A percentile compares a stretch with the other conserved stretches of the same genome.
Evolutionary conservation across 768 basidiomycete species (phyloP).

Genomic region (Royoungia palumana): DNA sequence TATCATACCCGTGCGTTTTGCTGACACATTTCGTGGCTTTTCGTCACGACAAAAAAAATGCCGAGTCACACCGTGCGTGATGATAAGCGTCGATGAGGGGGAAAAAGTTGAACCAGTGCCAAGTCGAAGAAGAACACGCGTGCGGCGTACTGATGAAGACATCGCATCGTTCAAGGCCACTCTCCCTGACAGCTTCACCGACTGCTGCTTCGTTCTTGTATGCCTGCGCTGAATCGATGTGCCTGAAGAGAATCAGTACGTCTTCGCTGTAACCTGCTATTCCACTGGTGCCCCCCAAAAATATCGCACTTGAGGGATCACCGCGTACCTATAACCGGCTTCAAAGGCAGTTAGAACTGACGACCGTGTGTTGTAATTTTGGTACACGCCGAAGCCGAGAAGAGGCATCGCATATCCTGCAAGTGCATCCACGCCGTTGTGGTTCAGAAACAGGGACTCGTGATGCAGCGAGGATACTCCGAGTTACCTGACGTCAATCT

Average conservation of each 20-base stretch:
- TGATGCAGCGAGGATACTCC: slow-evolving; percentile 4
- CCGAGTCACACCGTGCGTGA: neutral
- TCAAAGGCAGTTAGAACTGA: slow-evolving; percentile 61
- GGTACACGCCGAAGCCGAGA: slow-evolving; percentile 70
- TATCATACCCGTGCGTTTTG: slow-evolving; percentile 60
- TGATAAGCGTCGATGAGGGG: slow-evolving; percentile 5
- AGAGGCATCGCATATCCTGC: slow-evolving; percentile 58
- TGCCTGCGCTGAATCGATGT: slow-evolving; percentile 69
- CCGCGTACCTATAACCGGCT: slow-evolving; percentile 56
- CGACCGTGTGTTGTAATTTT: slow-evolving; percentile 53
- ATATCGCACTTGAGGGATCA: no score
- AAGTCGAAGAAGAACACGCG: neutral
- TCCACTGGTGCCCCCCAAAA: neutral
- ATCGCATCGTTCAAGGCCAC: slow-evolving; percentile 52
- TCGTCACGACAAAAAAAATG: no score
- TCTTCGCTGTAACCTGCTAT: no score
- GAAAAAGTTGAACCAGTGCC: no score
- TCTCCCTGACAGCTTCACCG: slow-evolving; percentile 55
- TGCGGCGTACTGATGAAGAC: slow-evolving; percentile 63
- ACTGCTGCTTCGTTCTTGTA: slow-evolving; percentile 67
- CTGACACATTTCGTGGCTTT: slow-evolving; percentile 65
- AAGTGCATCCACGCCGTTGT: neutral
- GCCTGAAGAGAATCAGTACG: no score
- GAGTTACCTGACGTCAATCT: slow-evolving; percentile 36
- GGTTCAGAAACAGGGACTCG: no score